Evolutionary conservation across 1,284 basidiomycete genomes (phyloP), one percentile per base, ranked within the genome.

Genomic region (Ganoderma lucidum): DNA sequence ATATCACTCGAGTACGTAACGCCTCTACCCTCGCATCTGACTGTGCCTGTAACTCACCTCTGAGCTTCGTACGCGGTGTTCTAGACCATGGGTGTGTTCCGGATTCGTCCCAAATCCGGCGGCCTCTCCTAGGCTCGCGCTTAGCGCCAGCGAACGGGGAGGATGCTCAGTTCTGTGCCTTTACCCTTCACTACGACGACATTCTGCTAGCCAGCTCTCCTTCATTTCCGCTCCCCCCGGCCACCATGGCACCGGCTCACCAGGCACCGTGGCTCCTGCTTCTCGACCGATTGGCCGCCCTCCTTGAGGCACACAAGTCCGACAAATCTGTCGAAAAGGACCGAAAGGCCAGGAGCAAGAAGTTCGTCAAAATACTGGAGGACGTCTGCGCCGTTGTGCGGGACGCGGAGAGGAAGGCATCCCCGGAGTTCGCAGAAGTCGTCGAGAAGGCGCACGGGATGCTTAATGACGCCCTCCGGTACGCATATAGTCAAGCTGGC

Each of bases 361-460:
- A 59, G 37, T 68, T 75, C 35, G 37, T 72, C 14, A 60, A 67
- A 17, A 60, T 76, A 19, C 74, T 77, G 28, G 41, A 60, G 17
- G 68, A 75, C 28, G 66, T 70, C 37, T 73, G 70, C 58, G 19
- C 58, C 19, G 63, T 78, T 28, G 73, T 75, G 17, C 75, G 75
- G 42, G 71, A 72, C 15, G 77, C 75, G 3, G 72, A 75, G 44
- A 64, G 45, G 14, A 56, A 67, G 10, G 63, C 35, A 23, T 35
- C 67, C 4, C 45, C 66, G 6, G 74, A 75, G 15, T 62, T 77
- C 0, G 65, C 75, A 6, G 74, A 77, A 30, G 72, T 84, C 30
- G 74, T 84, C 41, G 79, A 76, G 60, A 79, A 76, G 51, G 82
- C 81, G n/a, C 74, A 80, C 12, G 64, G 61, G 1, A 17, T 78